Conservation (phyloP, 2,329 filamentous ascomycete genomes). For the Nothopassalora personata region DNA sequence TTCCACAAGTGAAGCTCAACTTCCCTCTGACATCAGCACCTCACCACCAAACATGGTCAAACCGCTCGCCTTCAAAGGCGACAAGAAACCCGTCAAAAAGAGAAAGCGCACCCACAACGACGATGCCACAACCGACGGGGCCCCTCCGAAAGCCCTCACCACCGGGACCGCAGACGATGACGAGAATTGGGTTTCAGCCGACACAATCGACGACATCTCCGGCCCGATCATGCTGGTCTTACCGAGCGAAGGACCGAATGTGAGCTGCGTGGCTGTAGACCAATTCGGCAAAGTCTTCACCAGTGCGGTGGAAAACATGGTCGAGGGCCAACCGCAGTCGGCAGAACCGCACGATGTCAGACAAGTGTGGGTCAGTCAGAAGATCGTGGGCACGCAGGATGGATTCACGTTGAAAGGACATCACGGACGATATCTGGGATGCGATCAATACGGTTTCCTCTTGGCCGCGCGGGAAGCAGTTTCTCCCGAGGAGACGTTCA, state of each 20-base stretch:
- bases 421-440: constrained; percentile 81
- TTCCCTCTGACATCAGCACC: neutral
- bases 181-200: constrained; percentile 88
- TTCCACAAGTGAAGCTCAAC: neutral
- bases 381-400: constrained; percentile 72
- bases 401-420: constrained; percentile 78
- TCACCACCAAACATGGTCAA: constrained; percentile 65
- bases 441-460: constrained; percentile 75
- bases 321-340: constrained; percentile 74
- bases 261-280: constrained; percentile 77
- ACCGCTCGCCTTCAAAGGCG: constrained; percentile 90
- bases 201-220: constrained; percentile 64
- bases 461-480: constrained; percentile 76
- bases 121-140: constrained; percentile 34
- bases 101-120: constrained; percentile 52
- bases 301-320: constrained; percentile 75
- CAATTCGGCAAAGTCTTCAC: constrained; percentile 81
- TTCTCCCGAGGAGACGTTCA: constrained; percentile 76
- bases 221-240: constrained; percentile 81
- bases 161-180: constrained; percentile 54
- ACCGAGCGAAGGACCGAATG: constrained; percentile 56
- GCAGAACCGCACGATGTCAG: constrained; percentile 94
- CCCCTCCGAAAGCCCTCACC: constrained; percentile 32
- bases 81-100: constrained; percentile 90
- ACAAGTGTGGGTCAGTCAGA: constrained; percentile 90